Evolutionary conservation across 192 early-diverging fungal genomes (phyloP), one percentile per base, ranked within the genome.

Genomic region (Gigaspora rosea): DNA sequence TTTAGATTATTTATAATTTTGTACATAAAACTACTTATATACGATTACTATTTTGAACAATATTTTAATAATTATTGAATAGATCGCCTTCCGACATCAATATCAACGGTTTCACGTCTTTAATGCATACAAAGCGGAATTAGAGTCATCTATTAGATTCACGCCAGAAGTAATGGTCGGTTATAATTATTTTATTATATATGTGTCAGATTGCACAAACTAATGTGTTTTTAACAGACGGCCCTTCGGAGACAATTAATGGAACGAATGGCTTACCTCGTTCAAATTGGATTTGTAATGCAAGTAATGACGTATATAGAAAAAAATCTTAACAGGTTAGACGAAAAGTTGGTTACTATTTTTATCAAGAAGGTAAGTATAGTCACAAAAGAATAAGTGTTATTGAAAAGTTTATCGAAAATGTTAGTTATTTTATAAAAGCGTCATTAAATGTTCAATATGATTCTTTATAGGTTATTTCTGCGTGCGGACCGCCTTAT

Each of bases 61-160:
- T 33, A 22, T 50, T 48, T 48, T 49, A 10, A 22, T 2, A 35
- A 72, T n/a, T 56, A 2, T 62, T 35, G 18, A 16, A 11, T 27
- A 85, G 82, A 92, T 94, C 76, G 90, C 91, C 1, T 86, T 84
- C 70, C 85, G 88, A 36, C 92, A 94, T 75, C 90, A 89, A n/a
- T 75, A 92, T 33, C 88, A 91, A 64, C 87, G 88, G 67, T 80
- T 85, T 5, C 83, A 85, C n/a, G 86, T 94, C 9, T 92, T 94
- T 80, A 79, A 82, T 2, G 87, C 85, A 11, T 86, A 90, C 63
- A 83, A 82, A 52, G 88, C 83, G n/a, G 85, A 86, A 67, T 85
- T 94, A 67, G 82, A 84, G 73, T 85, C 87, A n/a, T 82, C 87
- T 33, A 69, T 81, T 12, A 86, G 81, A 33, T 85, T 94, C 59